Base-by-base conservation (phyloP, 2,329 filamentous ascomycete genomes). In the Aspergillus udagawae region DNA sequence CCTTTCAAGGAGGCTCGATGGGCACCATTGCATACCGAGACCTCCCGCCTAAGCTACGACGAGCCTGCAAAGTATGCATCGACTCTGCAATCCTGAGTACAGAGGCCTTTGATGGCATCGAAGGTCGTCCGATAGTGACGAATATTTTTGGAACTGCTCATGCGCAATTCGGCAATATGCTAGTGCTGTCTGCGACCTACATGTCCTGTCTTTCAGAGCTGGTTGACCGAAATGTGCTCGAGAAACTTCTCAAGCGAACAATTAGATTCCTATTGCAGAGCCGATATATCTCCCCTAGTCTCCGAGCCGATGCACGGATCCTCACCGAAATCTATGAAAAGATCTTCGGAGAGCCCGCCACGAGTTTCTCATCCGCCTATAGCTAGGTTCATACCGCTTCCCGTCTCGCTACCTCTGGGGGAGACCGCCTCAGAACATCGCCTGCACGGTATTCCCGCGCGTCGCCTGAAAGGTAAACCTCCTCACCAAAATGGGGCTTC, bases 151-250 rank as follows among this genome's bases (percentile, higher is more conserved):
- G 93, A 53, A 97, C 93, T 20, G 89, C 92, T 60, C 93, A 97
- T 80, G 92, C 93, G 90, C 94, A 99, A 91, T 99, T 95, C 79
- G 93, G 94, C 57, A 97, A 97, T 71, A 85, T 97, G 68, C 80
- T 97, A 51, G 91, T 95, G n/a, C 83, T 99, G 2, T 86, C 90
- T 27, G 92, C 93, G 1, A 89, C 88, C 3, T 92, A 86, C 73
- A 83, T 82, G 60, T 89, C 93, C 49, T 82, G 79, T 4, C 81
- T 95, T 1, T 75, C 76, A 4, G 71, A 77, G 4, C 82, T 85
- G 29, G 81, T 96, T 21, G 73, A 84, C 3, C 74, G 77, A 50
- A 72, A 80, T 0, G 74, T 78, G 2, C 76, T 96, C 7, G 77
- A 82, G 48, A 69, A 73, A 1, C 81, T 96, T 0, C 85, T 95